Conservation (phyloP, 139 green algal species). For the Zygnema circumcarinatum region DNA sequence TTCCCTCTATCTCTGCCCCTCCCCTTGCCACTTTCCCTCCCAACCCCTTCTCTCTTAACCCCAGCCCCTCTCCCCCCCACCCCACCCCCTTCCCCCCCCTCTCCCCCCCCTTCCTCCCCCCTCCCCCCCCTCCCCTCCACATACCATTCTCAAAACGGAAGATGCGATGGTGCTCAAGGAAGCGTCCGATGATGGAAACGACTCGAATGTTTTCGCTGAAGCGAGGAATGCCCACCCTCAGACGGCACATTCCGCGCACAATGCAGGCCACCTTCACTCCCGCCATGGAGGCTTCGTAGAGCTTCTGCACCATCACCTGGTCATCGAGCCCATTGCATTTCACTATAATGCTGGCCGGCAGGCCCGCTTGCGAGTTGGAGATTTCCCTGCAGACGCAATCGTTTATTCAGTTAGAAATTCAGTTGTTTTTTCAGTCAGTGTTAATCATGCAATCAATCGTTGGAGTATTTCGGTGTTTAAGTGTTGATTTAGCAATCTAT, state of each 20-base stretch:
- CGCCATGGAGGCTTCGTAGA: conserved; percentile 67
- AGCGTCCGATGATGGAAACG: conserved; percentile 69
- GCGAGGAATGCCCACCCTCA: conserved; percentile 65
- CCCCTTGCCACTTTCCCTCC: no score
- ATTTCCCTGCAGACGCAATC: conserved; percentile 66
- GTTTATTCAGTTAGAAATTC: conserved; percentile 13
- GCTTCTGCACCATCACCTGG: conserved; percentile 60
- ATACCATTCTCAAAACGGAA: conserved; percentile 63
- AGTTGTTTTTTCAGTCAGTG: background rate
- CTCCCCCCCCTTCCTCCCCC: no score
- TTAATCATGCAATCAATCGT: no score
- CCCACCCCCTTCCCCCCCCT: no score
- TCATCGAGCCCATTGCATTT: conserved; percentile 76
- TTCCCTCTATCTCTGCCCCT: no score
- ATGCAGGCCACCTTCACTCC: conserved; percentile 70
- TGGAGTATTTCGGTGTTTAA: no score
- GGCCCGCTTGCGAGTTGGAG: conserved; percentile 58
- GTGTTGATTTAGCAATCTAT: no score
- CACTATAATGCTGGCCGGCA: conserved; percentile 58
- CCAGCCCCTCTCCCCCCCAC: no score
- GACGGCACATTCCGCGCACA: conserved; percentile 69
- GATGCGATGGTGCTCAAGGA: conserved; percentile 71
- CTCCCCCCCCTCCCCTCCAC: no score
- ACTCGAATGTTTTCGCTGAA: conserved; percentile 71
- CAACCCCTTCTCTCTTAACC: no score